Percentiles rank a stretch among this genome's conserved stretches.
Evolutionary conservation across 768 basidiomycete species (phyloP).

Genomic region (Gloeopeniophorella convolvens): DNA sequence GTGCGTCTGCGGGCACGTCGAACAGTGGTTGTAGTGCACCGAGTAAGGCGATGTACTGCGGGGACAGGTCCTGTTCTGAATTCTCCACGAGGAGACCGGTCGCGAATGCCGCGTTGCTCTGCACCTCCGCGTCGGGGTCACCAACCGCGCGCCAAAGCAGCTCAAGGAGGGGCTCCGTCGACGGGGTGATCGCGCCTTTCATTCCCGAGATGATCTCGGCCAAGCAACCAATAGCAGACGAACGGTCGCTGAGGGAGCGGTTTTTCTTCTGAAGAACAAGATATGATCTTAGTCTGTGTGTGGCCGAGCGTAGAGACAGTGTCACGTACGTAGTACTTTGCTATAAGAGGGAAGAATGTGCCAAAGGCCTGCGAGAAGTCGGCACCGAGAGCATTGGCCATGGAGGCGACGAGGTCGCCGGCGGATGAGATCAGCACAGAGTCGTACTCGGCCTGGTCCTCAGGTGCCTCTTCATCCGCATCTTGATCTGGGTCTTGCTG

Average conservation of each 20-base stretch:
- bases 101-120: slow-evolving; percentile 95
- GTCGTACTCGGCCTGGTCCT: slow-evolving; percentile 94
- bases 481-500: slow-evolving; percentile 95
- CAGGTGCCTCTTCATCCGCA: slow-evolving; percentile 76
- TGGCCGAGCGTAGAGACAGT: not conserved
- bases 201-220: slow-evolving; percentile 95
- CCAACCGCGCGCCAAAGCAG: slow-evolving; percentile 78
- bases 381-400: slow-evolving; percentile 78
- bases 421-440: slow-evolving; percentile 92
- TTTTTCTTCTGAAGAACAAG: slow-evolving; percentile 61
- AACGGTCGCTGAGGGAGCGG: slow-evolving; percentile 85
- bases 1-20: slow-evolving; percentile 51
- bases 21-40: slow-evolving; percentile 79
- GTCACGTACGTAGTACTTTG: slow-evolving; percentile 81
- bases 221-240: slow-evolving; percentile 86
- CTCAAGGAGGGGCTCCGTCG: slow-evolving; percentile 73
- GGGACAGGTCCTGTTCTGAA: slow-evolving; percentile 71
- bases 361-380: slow-evolving; percentile 80
- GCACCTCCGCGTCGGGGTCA: slow-evolving; percentile 87
- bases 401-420: slow-evolving; percentile 84
- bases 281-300: not conserved
- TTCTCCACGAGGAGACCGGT: slow-evolving; percentile 87
- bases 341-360: slow-evolving; percentile 84
- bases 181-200: slow-evolving; percentile 78
- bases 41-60: slow-evolving; percentile 76